Evolutionary conservation across 495 filamentous ascomycete genomes (phyloP).

Genomic region (Sphaerosporella brunnea): DNA sequence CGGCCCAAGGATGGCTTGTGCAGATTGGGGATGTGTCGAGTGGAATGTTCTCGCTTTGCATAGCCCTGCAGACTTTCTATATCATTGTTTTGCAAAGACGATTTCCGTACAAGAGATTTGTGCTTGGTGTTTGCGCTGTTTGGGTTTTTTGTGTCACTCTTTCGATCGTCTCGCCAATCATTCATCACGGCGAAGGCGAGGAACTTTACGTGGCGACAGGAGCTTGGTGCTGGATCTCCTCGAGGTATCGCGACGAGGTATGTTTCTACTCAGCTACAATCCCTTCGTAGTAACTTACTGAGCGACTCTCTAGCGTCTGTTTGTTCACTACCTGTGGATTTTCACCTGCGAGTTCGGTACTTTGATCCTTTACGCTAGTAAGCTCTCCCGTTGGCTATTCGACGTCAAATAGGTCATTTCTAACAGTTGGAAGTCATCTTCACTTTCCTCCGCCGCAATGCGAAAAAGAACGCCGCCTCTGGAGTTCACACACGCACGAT

Average conservation of each 20-base stretch:
- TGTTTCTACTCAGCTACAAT: not conserved
- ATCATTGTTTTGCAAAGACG: not conserved
- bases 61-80: constrained; percentile 5
- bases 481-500: constrained; percentile 4
- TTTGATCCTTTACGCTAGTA: constrained; percentile 5
- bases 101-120: not conserved
- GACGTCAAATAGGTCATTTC: not conserved
- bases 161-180: not conserved
- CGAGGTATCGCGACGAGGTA: constrained; percentile 1
- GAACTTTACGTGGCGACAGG: not conserved
- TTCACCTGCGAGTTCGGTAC: constrained; percentile 7
- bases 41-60: constrained; percentile 4
- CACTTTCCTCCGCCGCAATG: not conserved
- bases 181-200: not conserved
- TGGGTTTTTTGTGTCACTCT: constrained; percentile 1
- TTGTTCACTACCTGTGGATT: constrained; percentile 7
- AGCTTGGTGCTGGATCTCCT: constrained; percentile 6
- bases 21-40: constrained; percentile 6
- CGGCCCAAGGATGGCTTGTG: constrained; percentile 3
- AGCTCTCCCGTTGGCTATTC: not conserved
- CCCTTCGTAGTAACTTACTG: no score
- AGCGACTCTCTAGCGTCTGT: not conserved
- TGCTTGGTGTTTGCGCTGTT: not conserved
- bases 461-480: not conserved
- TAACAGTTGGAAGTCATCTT: constrained; percentile 2